Base-by-base conservation (phyloP, 768 basidiomycete species). In the Filobasidium floriforme region DNA sequence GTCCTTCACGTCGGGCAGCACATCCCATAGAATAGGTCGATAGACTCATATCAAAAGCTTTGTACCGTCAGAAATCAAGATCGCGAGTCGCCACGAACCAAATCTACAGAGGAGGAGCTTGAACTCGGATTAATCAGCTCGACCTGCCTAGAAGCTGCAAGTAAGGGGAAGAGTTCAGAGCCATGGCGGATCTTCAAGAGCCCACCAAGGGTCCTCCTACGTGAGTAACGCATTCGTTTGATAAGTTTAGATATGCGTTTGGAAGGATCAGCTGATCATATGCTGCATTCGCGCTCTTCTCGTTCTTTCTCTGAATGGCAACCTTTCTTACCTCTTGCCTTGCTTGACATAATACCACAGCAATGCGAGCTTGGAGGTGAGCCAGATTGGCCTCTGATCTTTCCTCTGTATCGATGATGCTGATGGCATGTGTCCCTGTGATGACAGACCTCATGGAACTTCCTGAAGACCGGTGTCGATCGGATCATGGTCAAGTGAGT, bases 391-490 rank as follows among this genome's bases (percentile, higher is more conserved):
- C 29, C 28, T 19, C 43, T 24, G 40, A 12, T 37, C 14, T 60
- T 41, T 12, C 59, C 32, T 40, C 18, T 37, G 41, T 28, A 26
- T 7, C 41, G 51, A n/a, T 61, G 22, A 43, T 24, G 40, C 60
- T 41, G 37, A 19, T 61, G 37, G 10, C 55, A 3, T 32, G 55
- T 57, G 55, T 57, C 18, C 12, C 14, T 22, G 10, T 19, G 43
- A 60, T 28, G 22, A 37, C 49, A 67, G 71, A 73, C 73, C 15
- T 70, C 75, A n/a, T 80, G 79, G 79, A 68, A 71, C 1, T 80
- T 77, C 72, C 74, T 80, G 54, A 67, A 73, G 46, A 69, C 72
- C 44, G 79, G 79, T 88, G 90, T 84, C 78, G 75, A 80, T 29
- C 74, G 76, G 63, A 79, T 78, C 70, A 79, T 80, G 79, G 73